Base-by-base conservation (phyloP, 2,329 filamentous ascomycete genomes). In the Beauveria scarabaeidicola region DNA sequence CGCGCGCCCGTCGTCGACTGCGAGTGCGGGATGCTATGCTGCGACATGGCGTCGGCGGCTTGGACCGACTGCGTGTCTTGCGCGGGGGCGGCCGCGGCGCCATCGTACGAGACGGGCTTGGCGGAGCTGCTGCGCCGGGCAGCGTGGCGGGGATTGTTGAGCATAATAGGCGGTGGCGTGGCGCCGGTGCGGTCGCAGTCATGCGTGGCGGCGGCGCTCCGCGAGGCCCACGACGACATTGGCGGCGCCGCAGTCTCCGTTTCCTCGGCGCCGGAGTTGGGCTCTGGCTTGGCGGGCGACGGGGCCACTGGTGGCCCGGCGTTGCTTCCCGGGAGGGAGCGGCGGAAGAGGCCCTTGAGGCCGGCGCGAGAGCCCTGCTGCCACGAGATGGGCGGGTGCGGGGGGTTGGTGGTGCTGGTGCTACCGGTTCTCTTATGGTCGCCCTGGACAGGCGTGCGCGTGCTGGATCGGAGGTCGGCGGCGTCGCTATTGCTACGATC, bases 121-220 rank as follows among this genome's bases (percentile, higher is more conserved):
- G 63, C 52, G 4, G 70, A 69, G 53, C 66, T 63, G 53, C 65
- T 62, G 7, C 69, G 64, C 23, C 71, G 66, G 25, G 61, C 62
- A 5, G 72, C 69, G 5, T 72, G 71, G 23, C 68, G 71, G 54
- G 77, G 41, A 10, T 56, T 44, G 43, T 56, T 79, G 17, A 81
- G 74, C 72, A 78, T 69, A 54, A 84, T 84, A 1, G 81, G 81
- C 5, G 81, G 81, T 3, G 81, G 81, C 8, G 81, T 84, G 0
- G 80, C 78, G 32, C 81, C 77, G 1, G 72, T 68, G 4, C 74
- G 68, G 10, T 80, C 78, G 4, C 79, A 77, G 1, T 77, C 76
- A 1, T 59, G 19, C 44, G 27, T 15, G 0, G 64, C 60, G 0
- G 69, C 61, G 3, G 71, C 69, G 15, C 64, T 69, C 17, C 75